A percentile compares a stretch with the other conserved stretches of the same genome.
phyloP scores from a whole-genome alignment of 257 asterid species.

The Fraxinus pennsylvanica region DNA sequence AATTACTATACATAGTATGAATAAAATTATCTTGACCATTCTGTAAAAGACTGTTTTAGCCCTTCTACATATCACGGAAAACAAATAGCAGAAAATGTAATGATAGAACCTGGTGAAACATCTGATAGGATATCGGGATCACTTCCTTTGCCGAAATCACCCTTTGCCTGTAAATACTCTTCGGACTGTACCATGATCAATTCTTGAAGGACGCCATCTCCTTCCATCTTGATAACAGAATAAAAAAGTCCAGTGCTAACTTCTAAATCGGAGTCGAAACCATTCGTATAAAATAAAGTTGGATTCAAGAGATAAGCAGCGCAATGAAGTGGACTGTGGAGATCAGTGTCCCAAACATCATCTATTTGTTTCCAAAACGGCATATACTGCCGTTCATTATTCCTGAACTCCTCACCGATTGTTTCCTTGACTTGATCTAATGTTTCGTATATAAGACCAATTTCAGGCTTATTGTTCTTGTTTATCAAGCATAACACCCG shows the following conservation, averaged over 20 bases:
- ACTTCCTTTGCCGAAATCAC: slow-evolving; percentile 13
- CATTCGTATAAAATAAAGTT: slow-evolving; percentile 18
- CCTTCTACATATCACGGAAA: too few species aligned
- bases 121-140: neutral
- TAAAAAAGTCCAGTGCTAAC: slow-evolving; percentile 34
- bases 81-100: neutral
- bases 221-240: slow-evolving; percentile 24
- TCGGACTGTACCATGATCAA: slow-evolving; percentile 15
- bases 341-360: slow-evolving; percentile 36
- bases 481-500: slow-evolving; percentile 21
- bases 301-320: slow-evolving; percentile 44
- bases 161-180: slow-evolving; percentile 15
- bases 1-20: too few species aligned
- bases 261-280: slow-evolving; percentile 30
- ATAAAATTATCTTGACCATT: too few species aligned
- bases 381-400: slow-evolving; percentile 23
- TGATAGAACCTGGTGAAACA: slow-evolving; percentile 26
- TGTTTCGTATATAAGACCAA: slow-evolving; percentile 37
- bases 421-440: slow-evolving; percentile 44
- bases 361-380: slow-evolving; percentile 44
- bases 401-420: slow-evolving; percentile 28
- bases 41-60: too few species aligned
- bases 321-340: slow-evolving; percentile 43
- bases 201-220: neutral
- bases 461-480: slow-evolving; percentile 14